Conservation (phyloP, 129 eudicot genomes). For the Tanacetum coccineum region DNA sequence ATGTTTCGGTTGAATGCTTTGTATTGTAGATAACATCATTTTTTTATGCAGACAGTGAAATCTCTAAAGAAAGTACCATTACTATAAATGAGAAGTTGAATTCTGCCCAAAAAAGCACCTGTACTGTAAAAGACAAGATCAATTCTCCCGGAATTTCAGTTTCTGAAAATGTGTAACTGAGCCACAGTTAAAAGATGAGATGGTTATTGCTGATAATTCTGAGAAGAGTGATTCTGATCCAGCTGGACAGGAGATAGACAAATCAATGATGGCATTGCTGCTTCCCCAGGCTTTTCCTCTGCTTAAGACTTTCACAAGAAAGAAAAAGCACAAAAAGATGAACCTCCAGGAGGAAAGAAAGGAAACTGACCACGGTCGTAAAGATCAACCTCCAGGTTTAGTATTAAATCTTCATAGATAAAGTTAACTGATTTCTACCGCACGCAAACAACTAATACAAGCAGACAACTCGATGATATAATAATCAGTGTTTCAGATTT, state of each 20-base stretch:
- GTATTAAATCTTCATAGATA: constrained; percentile 6
- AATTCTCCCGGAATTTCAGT: constrained; percentile 30
- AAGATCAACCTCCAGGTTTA: constrained; percentile 44
- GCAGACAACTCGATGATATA: neutral
- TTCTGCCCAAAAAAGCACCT: constrained; percentile 32
- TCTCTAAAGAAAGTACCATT: constrained; percentile 25
- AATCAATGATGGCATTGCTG: constrained; percentile 80
- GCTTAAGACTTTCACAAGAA: constrained; percentile 69
- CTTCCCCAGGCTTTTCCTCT: constrained; percentile 94
- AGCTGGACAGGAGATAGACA: constrained; percentile 59
- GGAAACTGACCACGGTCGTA: constrained; percentile 10
- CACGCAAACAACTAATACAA: constrained; percentile 2
- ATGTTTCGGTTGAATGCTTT: constrained; percentile 1
- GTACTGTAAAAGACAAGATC: constrained; percentile 30
- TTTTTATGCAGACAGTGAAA: constrained; percentile 36
- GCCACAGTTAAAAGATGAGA: constrained; percentile 49
- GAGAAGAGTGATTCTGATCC: constrained; percentile 62
- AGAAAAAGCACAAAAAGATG: constrained; percentile 47
- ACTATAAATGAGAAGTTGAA: constrained; percentile 30
- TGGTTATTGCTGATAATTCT: constrained; percentile 34
- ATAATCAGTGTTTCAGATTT: constrained; percentile 5
- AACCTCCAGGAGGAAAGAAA: constrained; percentile 25
- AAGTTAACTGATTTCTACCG: neutral
- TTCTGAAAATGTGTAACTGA: constrained; percentile 44
- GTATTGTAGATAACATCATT: constrained; percentile 10